phyloP scores from a whole-genome alignment of 345 rosid genomes.

The Arabidopsis arenosa region DNA sequence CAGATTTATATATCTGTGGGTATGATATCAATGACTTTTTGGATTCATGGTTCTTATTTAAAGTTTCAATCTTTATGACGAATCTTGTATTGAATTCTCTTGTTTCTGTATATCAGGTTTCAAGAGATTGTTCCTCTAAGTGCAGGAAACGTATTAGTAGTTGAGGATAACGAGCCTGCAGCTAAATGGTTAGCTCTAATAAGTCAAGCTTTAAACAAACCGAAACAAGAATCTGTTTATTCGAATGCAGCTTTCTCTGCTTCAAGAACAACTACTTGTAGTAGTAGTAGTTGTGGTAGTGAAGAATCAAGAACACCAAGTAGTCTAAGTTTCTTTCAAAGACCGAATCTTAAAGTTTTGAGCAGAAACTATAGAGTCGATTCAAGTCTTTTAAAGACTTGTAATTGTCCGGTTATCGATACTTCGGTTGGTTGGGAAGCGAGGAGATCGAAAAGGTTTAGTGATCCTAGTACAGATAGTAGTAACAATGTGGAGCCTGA shows the following conservation, averaged over 20 bases:
- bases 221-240: slow-evolving; percentile 45
- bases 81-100: background rate
- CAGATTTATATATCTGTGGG: slow-evolving; percentile 95
- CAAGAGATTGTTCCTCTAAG: slow-evolving; percentile 96
- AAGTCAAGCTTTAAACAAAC: slow-evolving; percentile 80
- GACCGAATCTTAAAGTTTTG: slow-evolving; percentile 76
- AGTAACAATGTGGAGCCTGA: slow-evolving; percentile 46
- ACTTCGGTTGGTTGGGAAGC: slow-evolving; percentile 43
- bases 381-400: slow-evolving; percentile 68
- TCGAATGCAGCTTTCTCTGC: slow-evolving; percentile 48
- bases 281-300: slow-evolving; percentile 25
- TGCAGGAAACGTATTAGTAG: slow-evolving; percentile 93
- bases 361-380: slow-evolving; percentile 71
- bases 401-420: slow-evolving; percentile 66
- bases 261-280: slow-evolving; percentile 35
- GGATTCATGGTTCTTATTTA: background rate
- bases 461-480: slow-evolving; percentile 43
- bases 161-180: slow-evolving; percentile 95
- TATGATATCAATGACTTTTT: slow-evolving; percentile 46
- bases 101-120: slow-evolving; percentile 63
- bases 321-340: slow-evolving; percentile 65
- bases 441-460: slow-evolving; percentile 53
- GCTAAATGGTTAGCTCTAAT: slow-evolving; percentile 92
- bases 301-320: slow-evolving; percentile 58
- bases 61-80: slow-evolving; percentile 12